Evolutionary conservation across 78 protist genomes (phyloP), one percentile per base, ranked within the genome.

Genomic region (Dictyostelium purpureum): DNA sequence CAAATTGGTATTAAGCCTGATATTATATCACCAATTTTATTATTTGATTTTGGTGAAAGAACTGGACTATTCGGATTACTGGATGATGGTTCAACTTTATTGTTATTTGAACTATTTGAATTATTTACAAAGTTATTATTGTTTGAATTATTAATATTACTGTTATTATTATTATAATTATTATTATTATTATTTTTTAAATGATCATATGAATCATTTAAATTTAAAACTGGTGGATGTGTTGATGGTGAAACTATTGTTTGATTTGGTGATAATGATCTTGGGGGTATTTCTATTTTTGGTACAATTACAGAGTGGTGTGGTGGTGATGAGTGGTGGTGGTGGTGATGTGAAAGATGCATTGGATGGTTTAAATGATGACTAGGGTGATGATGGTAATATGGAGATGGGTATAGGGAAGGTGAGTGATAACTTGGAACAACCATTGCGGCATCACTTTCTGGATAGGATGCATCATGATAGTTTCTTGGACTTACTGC

Each of bases 1-100:
- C 76, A 69, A 40, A 69, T 69, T 35, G 76, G 76, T n/a, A 69
- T n/a, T 16, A 69, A 19, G 40, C 40, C 40, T 35, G 45, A 69
- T 6, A 69, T 40, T 69, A 69, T 9, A 33, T 63, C 71, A 67
- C 31, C 24, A 40, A 67, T 40, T 67, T 67, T 67, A 67, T 67
- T 38, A 28, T 56, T 42, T 1, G 1, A 9, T 7, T 24, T 24
- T 45, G 78, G 31, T 26, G 57, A 40, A 26, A 40, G 24, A 4
- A 26, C n/a, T 9, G 76, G 45, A 40, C 76, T 67, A 12, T 40
- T 37, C n/a, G 76, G 76, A 6, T 33, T 1, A 4, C 52, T n/a
- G 33, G 76, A 51, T 56, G 65, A 56, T 16, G 35, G 21, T n/a
- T n/a, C n/a, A n/a, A n/a, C n/a, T n/a, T n/a, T n/a, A n/a, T n/a